Evolutionary conservation across 495 filamentous ascomycete species (phyloP), one percentile per base, ranked within the genome.

Genomic region (Penicillium flavigenum): DNA sequence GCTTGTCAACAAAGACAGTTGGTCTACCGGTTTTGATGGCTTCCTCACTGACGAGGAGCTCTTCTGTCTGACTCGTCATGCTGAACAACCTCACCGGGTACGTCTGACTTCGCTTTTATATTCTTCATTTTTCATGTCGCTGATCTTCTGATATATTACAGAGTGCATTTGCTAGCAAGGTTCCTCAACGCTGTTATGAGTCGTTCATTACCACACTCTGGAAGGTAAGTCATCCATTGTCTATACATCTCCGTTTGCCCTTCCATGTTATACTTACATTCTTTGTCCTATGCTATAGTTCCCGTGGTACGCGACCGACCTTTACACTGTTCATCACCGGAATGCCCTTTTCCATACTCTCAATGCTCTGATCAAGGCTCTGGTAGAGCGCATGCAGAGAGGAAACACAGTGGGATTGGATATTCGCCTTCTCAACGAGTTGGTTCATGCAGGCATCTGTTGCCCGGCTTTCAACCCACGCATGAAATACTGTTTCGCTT

Each of bases 41-140:
- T 92, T 92, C 61, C 68, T 92, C 20, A 85, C 82, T 2, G 73
- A 74, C 8, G 90, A 94, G 63, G 88, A 94, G 70, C 77, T 92
- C 65, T 79, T 81, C 10, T 79, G 86, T 63, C 69, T 86, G 27
- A 71, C 80, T 39, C 87, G 87, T 67, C 85, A 88, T 66, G 83
- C 85, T 9, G 86, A 91, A 62, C 72, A 78, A 19, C 87, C 88
- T 12, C 73, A 82, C 51, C 83, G 86, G 11, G 87, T 89, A 76
- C 75, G 87, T 47, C 29, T 7, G 14, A 10, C 44, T 41, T 19
- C 46, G 11, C 38, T 5, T 32, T 47, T 9, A 9, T 44, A 48
- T 59, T 39, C n/a, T 34, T 63, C 47, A 54, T 19, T 19, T 16
- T 14, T 56, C 20, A n/a, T 19, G 1, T 16, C n/a, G 38, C 45